Base-by-base conservation (phyloP, 306 rosid species). In the Abrus pulchellus region DNA sequence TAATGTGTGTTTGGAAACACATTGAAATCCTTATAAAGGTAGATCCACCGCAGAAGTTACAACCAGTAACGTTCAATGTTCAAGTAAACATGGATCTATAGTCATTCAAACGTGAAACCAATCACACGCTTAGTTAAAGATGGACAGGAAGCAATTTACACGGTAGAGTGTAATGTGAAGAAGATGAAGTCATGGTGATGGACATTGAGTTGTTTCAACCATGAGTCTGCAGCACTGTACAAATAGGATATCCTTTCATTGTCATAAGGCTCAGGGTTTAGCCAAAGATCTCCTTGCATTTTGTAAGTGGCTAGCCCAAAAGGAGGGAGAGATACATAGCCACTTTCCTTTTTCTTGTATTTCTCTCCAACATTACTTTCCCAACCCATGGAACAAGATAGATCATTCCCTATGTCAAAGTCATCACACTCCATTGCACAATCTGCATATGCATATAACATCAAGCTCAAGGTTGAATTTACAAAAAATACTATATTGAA, bases 171-270 rank as follows among this genome's bases (percentile, higher is more conserved):
- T 12, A 47, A 64, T 59, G 85, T 63, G 84, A 91, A 93, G 30
- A 88, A 91, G 93, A 87, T 88, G 85, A 91, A 93, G 88, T 93
- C 97, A 79, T 93, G 97, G 76, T 93, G 97, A 7, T 84, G 54
- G 29, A 84, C 80, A 59, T 81, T 78, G 74, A 93, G 94, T 55
- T 93, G 97, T 78, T 90, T 93, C 85, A 93, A 38, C 97, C 97
- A 93, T 3, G 97, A 93, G 4, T 89, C 97, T 7, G 97, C 93
- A 27, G 97, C 90, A 41, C 83, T 82, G 77, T 80, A 64, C 61
- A 93, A 87, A 75, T 76, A 72, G 2, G 78, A 53, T 30, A 83
- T 40, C 75, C 75, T 87, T 36, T 88, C 92, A 12, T 74, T 45
- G 20, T 88, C 97, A 44, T 43, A 50, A 7, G 89, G 75, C n/a